A percentile compares a stretch with the other conserved stretches of the same genome.
Evolutionary conservation across 1,284 basidiomycete species (phyloP).

Genomic region (Cryptococcus sp.): DNA sequence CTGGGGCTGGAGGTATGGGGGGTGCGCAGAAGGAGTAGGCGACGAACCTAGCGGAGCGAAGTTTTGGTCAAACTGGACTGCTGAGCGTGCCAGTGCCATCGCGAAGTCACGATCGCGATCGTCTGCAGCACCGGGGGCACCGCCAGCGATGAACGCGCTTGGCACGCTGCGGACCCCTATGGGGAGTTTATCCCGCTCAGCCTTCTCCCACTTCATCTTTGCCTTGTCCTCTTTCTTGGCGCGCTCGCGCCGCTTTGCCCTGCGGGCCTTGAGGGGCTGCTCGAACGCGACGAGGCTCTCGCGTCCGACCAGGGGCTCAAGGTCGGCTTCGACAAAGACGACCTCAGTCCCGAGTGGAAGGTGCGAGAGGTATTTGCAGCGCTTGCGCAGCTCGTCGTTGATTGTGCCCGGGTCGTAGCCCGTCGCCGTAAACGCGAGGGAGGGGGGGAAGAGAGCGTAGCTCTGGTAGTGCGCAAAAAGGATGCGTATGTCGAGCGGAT

Average conservation of each 20-base stretch:
- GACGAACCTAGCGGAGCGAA: slow-evolving; percentile 11
- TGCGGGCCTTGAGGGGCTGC: slow-evolving; percentile 69
- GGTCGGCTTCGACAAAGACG: slow-evolving; percentile 87
- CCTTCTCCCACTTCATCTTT: slow-evolving; percentile 70
- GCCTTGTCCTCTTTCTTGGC: slow-evolving; percentile 78
- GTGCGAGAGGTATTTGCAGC: slow-evolving; percentile 93
- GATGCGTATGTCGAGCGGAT: slow-evolving; percentile 93
- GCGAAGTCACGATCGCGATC: slow-evolving; percentile 39
- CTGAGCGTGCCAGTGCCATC: slow-evolving; percentile 35
- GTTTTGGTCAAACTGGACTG: slow-evolving; percentile 17
- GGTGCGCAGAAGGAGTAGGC: background rate
- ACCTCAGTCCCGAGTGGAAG: slow-evolving; percentile 89
- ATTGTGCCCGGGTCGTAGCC: slow-evolving; percentile 62
- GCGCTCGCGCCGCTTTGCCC: slow-evolving; percentile 70
- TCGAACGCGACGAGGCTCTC: slow-evolving; percentile 76
- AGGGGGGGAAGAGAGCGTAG: slow-evolving; percentile 81
- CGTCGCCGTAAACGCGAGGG: slow-evolving; percentile 73
- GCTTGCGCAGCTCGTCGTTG: slow-evolving; percentile 85
- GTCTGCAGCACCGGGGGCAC: slow-evolving; percentile 12
- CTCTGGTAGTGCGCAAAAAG: slow-evolving; percentile 77
- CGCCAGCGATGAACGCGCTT: slow-evolving; percentile 15
- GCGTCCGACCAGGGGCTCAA: slow-evolving; percentile 67
- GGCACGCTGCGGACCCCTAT: slow-evolving; percentile 12
- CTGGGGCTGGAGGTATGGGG: slow-evolving; percentile 3
- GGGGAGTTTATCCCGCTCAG: slow-evolving; percentile 58